Evolutionary conservation across 1,284 basidiomycete species (phyloP).

Genomic region (Tilletia setariae): DNA sequence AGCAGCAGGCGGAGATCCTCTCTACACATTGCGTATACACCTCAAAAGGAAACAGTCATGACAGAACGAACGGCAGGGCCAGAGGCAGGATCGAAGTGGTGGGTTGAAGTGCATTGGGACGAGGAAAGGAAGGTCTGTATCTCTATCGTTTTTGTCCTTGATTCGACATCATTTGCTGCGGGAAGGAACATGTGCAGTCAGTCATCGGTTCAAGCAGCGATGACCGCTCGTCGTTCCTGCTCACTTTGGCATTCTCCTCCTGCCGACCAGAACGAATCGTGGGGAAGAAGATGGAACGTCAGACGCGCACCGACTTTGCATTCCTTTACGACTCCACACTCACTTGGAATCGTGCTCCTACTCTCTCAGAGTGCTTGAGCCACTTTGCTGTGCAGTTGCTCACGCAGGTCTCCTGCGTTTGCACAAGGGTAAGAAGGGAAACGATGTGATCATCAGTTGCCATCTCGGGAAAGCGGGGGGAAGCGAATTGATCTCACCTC

Average conservation of each 20-base stretch:
- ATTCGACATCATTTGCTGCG: no score
- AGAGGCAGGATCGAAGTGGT: no score
- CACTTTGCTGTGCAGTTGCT: constrained; percentile 81
- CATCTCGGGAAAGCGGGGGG: neutral
- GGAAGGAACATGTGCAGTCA: no score
- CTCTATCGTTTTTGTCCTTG: no score
- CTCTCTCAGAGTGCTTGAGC: constrained; percentile 91
- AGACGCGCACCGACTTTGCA: neutral
- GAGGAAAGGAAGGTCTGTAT: no score
- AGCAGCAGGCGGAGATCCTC: no score
- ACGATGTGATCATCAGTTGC: neutral
- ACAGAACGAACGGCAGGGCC: no score
- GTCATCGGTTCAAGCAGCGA: neutral
- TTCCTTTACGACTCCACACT: neutral
- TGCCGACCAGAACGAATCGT: neutral
- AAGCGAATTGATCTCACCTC: constrained; percentile 64
- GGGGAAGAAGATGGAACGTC: neutral
- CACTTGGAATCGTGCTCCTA: constrained; percentile 74
- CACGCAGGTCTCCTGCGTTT: constrained; percentile 60
- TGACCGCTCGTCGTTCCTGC: neutral
- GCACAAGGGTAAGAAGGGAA: neutral
- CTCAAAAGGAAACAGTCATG: no score
- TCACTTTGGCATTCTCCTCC: constrained; percentile 42
- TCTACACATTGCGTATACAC: no score
- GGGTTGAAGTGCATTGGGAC: no score